A percentile compares a stretch with the other conserved stretches of the same genome.
phyloP scores from a whole-genome alignment of 768 basidiomycete genomes.

The Lentinula lateritia region DNA sequence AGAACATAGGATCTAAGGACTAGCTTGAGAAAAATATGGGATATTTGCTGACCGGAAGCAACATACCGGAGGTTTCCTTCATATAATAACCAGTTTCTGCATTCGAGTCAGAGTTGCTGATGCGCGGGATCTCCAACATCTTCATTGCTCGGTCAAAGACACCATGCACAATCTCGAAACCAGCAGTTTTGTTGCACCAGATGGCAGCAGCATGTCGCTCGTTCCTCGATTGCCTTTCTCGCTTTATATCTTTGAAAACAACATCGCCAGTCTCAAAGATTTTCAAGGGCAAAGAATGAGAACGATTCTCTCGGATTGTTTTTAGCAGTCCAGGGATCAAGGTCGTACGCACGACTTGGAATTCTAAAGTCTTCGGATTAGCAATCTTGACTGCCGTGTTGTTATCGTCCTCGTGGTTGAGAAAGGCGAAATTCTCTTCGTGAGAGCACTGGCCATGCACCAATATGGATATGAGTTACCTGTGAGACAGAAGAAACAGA shows the following conservation, averaged over 20 bases:
- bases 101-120: conserved; percentile 49
- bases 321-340: conserved; percentile 95
- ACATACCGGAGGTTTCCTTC: conserved; percentile 75
- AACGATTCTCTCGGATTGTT: conserved; percentile 93
- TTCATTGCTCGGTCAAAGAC: conserved; percentile 93
- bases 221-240: conserved; percentile 85
- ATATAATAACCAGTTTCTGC: conserved; percentile 86
- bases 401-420: conserved; percentile 83
- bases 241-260: conserved; percentile 74
- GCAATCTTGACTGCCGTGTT: conserved; percentile 83
- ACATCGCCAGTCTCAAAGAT: conserved; percentile 95
- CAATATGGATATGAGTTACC: not conserved
- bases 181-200: conserved; percentile 95
- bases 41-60: not conserved
- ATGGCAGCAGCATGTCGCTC: conserved; percentile 84
- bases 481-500: conserved; percentile 3
- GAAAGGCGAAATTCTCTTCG: conserved; percentile 94
- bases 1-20: conserved; percentile 79
- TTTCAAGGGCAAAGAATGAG: conserved; percentile 85
- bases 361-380: conserved; percentile 96
- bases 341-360: conserved; percentile 96
- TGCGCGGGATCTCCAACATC: conserved; percentile 87
- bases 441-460: conserved; percentile 74
- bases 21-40: not conserved
- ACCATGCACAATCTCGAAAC: conserved; percentile 95